A percentile compares a stretch with the other conserved stretches of the same genome.
phyloP scores from a whole-genome alignment of 2,329 filamentous ascomycete genomes.

The Dactylellina cionopaga region DNA sequence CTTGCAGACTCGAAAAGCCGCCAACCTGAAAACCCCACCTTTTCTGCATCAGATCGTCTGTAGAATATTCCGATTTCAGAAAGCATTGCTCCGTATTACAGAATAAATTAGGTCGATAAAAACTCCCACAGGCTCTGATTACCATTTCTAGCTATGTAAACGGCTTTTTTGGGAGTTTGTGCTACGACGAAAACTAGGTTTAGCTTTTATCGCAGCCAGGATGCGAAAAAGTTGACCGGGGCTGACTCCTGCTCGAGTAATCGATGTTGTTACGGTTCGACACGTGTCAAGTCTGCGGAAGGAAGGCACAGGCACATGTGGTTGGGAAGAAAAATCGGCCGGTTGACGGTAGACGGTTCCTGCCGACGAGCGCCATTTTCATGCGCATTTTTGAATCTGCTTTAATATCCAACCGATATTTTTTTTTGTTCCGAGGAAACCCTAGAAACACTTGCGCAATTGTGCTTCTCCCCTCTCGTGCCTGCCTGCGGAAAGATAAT shows the following conservation, averaged over 20 bases:
- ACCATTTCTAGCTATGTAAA: constrained; percentile 35
- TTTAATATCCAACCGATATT: constrained; percentile 8
- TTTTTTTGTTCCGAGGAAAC: neutral
- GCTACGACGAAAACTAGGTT: neutral
- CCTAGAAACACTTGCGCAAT: constrained; percentile 6
- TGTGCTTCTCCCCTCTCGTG: neutral
- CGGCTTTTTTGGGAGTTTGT: constrained; percentile 3
- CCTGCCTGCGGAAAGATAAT: constrained; percentile 9
- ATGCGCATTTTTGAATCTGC: too few relatives aligned
- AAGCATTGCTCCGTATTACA: neutral
- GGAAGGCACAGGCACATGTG: constrained; percentile 18
- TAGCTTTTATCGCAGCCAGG: neutral
- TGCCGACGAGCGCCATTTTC: constrained; percentile 22
- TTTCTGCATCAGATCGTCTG: constrained; percentile 49
- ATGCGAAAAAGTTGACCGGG: constrained; percentile 3
- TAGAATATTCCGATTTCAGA: constrained; percentile 49
- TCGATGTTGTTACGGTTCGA: constrained; percentile 31
- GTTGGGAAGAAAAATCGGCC: neutral
- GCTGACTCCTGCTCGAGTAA: constrained; percentile 6
- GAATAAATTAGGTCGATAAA: constrained; percentile 1
- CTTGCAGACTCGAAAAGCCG: neutral
- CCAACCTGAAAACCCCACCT: constrained; percentile 27
- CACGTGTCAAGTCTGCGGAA: constrained; percentile 38
- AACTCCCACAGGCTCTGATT: constrained; percentile 33
- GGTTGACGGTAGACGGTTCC: constrained; percentile 24